Evolutionary conservation across 2,329 filamentous ascomycete species (phyloP), one percentile per base, ranked within the genome.

Genomic region (Beauveria bassiana): DNA sequence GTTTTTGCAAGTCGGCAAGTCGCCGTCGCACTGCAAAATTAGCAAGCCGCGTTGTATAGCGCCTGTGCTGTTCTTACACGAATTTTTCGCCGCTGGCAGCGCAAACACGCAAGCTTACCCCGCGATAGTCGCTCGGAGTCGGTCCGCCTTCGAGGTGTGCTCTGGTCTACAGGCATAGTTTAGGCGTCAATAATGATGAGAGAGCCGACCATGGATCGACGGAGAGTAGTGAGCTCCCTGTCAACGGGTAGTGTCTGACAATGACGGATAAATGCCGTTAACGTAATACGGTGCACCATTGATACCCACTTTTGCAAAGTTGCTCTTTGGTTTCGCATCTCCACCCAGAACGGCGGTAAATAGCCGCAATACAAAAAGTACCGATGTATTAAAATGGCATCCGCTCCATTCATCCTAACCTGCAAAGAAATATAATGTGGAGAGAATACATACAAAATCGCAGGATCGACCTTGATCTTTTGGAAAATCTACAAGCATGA

Each of bases 51-150:
- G 1, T 1, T 12, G 40, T 6, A 16, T 16, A 12, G 6, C 26
- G 2, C 47, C 16, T 1, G 26, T 24, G 28, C 14, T 52, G 14
- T 7, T 64, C 72, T 26, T 70, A 78, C 78, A 51, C 74, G 74
- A 66, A 81, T 81, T 68, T 82, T 82, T 28, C 79, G 73, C 47
- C 77, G 71, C 63, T 82, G 79, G 61, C 79, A 82, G 5, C 73
- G 69, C 20, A 68, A 65, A 65, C 70, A 70, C 0, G 71, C 68
- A 51, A 76, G 65, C 6, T 70, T 66, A 49, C 71, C 64, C 18
- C 71, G 65, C 28, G 67, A 65, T 34, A 68, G 72, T 10, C 68
- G 65, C 6, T 65, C 61, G 40, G 64, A 63, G 16, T 67, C 68
- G 9, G 43, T 52, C 59, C 63, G 61, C 42, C 59, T 68, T 40